Evolutionary conservation across 176 grass and related monocot species (phyloP), one percentile per base, ranked within the genome.

Genomic region (Thinopyrum elongatum): DNA sequence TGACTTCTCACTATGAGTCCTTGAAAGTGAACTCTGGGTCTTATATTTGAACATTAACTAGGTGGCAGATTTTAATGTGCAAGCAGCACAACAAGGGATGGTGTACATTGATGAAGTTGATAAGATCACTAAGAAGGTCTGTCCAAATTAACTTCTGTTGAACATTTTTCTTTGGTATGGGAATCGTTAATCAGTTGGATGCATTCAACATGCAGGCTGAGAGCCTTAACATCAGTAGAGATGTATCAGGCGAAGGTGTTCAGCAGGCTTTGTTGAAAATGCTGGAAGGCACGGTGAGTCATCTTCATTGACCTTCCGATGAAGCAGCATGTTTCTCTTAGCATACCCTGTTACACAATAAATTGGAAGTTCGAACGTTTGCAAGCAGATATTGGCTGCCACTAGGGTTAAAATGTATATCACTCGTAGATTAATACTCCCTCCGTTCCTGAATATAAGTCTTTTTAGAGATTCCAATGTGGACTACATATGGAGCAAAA

Each of bases 91-190:
- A 83, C 97, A 99, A 63, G 97, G 97, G 51, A 99, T 99, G 92
- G 97, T 99, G 31, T 99, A 99, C 90, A 99, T 99, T 57, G 97
- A 99, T 87, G 97, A 99, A 96, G 97, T 99, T 86, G 97, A 99
- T 91, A 99, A 99, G 84, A 99, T 99, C 49, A 99, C 97, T 67
- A 99, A 99, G 77, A 99, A 99, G 97, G 94, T 93, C 75, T 63
- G 27, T 1, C 41, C 29, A 47, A 73, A 28, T 58, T 83, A 76
- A 46, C 46, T 82, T 79, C 5, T 42, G 35, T 78, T 58, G 13
- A 33, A 59, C 67, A 85, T n/a, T 86, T 53, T 61, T 31, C 62
- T 42, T 78, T 44, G n/a, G 41, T 86, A 58, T 82, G 28, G 68
- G 74, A 30, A 61, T 9, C 36, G 39, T 17, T 79, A 46, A 89